These are phyloP conservation scores for Eremochloa ophiuroides DNA, from an alignment of 176 grass and related monocot species.

Conservation along the genomic window DNA sequence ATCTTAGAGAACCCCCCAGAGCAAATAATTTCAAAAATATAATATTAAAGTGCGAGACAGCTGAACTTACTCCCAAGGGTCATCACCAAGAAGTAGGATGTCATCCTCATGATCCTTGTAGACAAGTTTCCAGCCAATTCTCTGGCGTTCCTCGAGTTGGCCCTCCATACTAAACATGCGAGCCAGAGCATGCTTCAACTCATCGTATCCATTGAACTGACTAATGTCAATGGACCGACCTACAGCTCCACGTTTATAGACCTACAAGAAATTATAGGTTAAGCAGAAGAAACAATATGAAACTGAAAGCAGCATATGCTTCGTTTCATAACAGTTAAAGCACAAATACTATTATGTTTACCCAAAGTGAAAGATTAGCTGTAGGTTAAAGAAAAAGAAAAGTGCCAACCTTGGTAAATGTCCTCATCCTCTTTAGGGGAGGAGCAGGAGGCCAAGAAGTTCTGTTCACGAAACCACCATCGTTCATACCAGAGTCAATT, in stretches of 20 bases:
- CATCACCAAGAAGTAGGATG: conserved; percentile 66
- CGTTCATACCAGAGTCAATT: conserved; percentile 76
- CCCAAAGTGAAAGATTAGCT: not conserved
- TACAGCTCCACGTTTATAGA: conserved; percentile 64
- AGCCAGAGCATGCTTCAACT: conserved; percentile 55
- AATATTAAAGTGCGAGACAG: not conserved
- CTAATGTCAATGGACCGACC: conserved; percentile 69
- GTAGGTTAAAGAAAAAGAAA: conserved; percentile 11
- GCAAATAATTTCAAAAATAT: not conserved
- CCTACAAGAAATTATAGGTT: conserved; percentile 43
- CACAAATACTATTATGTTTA: not conserved
- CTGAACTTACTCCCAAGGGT: conserved; percentile 72
- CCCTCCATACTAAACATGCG: conserved; percentile 72
- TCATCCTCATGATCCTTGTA: conserved; percentile 71
- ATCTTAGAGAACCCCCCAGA: not conserved
- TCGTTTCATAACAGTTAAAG: not conserved
- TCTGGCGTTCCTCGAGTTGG: conserved; percentile 63
- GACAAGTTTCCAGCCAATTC: conserved; percentile 73
- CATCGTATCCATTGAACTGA: conserved; percentile 54
- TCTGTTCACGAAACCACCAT: conserved; percentile 52
- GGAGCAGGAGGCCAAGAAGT: conserved; percentile 54
- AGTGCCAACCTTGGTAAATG: conserved; percentile 71
- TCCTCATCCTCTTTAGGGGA: conserved; percentile 69
- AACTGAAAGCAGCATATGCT: not conserved
- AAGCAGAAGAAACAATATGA: conserved; percentile 21